Percentiles rank a stretch among this genome's conserved stretches.
These are phyloP conservation scores for Sabuloglossum arenarium DNA, from an alignment of 495 filamentous ascomycete genomes.

Conservation along the genomic window DNA sequence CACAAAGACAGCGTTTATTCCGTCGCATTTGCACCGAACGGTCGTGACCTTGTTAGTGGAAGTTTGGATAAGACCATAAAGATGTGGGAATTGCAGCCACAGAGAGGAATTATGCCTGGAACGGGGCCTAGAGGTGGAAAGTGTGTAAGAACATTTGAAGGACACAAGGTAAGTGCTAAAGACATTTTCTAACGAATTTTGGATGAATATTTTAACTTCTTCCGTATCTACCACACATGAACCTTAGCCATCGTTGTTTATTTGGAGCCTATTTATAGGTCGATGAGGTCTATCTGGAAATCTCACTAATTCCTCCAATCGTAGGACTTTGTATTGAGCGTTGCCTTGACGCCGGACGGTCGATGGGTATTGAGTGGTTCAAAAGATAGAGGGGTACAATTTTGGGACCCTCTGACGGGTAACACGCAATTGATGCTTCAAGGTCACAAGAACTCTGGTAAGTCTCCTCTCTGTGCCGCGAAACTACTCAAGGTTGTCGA, in stretches of 20 bases:
- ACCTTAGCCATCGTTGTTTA: constrained; percentile 6
- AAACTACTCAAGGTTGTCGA: neutral
- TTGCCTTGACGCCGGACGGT: constrained; percentile 71
- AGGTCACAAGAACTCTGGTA: constrained; percentile 75
- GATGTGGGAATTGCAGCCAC: constrained; percentile 70
- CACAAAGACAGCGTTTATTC: constrained; percentile 89
- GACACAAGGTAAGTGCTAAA: constrained; percentile 49
- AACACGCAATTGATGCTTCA: constrained; percentile 83
- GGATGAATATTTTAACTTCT: neutral
- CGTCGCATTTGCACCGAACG: constrained; percentile 76
- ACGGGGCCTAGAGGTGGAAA: constrained; percentile 51
- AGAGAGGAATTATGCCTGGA: constrained; percentile 38
- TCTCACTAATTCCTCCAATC: neutral
- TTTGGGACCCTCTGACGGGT: constrained; percentile 79
- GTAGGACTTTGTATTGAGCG: constrained; percentile 79
- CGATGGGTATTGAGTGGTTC: constrained; percentile 83
- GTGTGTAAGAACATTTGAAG: constrained; percentile 77
- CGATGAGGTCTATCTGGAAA: neutral
- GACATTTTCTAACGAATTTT: neutral
- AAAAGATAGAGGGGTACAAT: constrained; percentile 79
- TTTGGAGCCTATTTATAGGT: neutral
- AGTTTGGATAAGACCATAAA: constrained; percentile 91
- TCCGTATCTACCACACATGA: constrained; percentile 8
- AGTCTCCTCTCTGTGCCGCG: constrained; percentile 13
- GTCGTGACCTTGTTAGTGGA: constrained; percentile 69